Base-by-base conservation (phyloP, 805 yeast genomes). In the Jamesozyma jinghongensis region DNA sequence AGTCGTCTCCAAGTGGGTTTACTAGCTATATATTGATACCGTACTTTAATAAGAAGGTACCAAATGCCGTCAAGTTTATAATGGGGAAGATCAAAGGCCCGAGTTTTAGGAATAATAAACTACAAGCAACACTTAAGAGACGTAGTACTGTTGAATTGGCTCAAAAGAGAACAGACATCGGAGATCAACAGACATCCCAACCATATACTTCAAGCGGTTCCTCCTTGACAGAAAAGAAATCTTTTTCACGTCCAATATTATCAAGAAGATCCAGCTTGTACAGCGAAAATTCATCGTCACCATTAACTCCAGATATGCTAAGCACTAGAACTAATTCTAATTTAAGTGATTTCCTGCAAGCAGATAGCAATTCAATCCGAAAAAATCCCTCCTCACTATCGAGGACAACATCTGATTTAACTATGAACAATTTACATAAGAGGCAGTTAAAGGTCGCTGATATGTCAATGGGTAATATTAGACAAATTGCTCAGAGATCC, bases 1-100 rank as follows among this genome's bases (percentile, higher is more conserved):
- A 69, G 34, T 59, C 65, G 5, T 66, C 70, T 12, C 60, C 71
- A 0, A 47, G 56, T 16, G 77, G 75, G 3, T 77, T 74, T 49
- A 56, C 74, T 30, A 74, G 69, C 3, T 71, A 70, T 45, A 74
- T 76, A 7, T 43, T 77, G 3, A 65, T 76, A 1, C 81, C 82
- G 0, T 74, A 69, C 54, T 77, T 65, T 51, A 70, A 65, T 37
- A 69, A 68, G 41, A 68, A 62, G 43, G 55, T 74, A 3, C 81
- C 82, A 0, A 49, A 60, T 32, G 57, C 71, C 3, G 67, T 74
- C 7, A 66, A 65, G 37, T 69, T 67, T 43, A 58, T 75, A 18
- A 61, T 74, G 5, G 66, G 65, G 17, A 71, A 68, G 40, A 61
- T 76, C 36, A 75, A 73, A 43, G 74, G 72, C 12, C 73, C 71